phyloP scores from a whole-genome alignment of 164 flowering plant species.

The Amborella trichopoda region DNA sequence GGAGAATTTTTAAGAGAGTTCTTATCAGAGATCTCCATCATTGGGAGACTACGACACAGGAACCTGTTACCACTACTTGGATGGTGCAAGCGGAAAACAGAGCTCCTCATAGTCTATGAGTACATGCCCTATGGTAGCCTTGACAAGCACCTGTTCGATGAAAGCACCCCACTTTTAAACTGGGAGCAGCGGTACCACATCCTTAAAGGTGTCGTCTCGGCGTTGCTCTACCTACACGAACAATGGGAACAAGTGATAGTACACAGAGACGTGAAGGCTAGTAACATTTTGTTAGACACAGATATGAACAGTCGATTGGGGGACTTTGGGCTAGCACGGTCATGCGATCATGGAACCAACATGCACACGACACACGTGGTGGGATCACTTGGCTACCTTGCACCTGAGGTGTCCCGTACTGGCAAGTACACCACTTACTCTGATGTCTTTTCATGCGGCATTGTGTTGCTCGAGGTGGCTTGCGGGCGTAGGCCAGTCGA shows the following conservation, averaged over 20 bases:
- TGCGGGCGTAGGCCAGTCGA: constrained; percentile 33
- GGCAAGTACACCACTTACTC: constrained; percentile 40
- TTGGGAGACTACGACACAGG: constrained; percentile 44
- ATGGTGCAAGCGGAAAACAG: constrained; percentile 37
- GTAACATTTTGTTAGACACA: constrained; percentile 22
- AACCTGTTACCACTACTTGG: constrained; percentile 49
- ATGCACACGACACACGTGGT: constrained; percentile 39
- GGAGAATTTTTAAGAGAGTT: constrained; percentile 45
- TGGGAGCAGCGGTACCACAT: constrained; percentile 41
- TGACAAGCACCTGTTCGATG: constrained; percentile 30
- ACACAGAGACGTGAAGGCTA: constrained; percentile 20
- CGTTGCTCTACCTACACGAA: constrained; percentile 14
- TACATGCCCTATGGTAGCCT: constrained; percentile 57
- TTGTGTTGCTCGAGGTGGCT: constrained; percentile 39
- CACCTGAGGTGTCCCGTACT: constrained; percentile 40
- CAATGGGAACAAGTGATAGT: constrained; percentile 13
- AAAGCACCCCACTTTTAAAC: constrained; percentile 5
- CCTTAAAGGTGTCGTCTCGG: constrained; percentile 17
- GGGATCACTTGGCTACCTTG: constrained; percentile 56
- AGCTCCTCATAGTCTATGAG: constrained; percentile 48
- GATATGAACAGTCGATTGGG: constrained; percentile 15
- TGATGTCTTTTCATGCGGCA: constrained; percentile 46
- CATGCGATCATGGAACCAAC: constrained; percentile 8
- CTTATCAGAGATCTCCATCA: constrained; percentile 44
- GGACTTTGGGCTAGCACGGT: constrained; percentile 23